phyloP scores from a whole-genome alignment of 1,284 basidiomycete genomes.

The Papiliotrema nemorosa region DNA sequence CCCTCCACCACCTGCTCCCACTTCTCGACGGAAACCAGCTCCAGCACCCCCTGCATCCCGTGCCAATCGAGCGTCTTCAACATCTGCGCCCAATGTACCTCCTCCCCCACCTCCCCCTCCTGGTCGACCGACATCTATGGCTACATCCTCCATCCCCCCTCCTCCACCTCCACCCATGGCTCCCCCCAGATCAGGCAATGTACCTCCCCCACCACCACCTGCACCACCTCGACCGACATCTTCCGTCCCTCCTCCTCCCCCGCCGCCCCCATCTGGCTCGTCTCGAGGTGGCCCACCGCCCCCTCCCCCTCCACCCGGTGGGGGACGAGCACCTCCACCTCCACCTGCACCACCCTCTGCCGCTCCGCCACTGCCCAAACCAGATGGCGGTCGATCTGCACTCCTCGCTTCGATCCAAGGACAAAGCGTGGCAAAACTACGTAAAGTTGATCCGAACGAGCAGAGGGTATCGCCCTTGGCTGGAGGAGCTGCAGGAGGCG shows the following conservation, averaged over 20 bases:
- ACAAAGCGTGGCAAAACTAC: slow-evolving; percentile 65
- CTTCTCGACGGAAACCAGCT: slow-evolving; percentile 48
- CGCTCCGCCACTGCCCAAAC: slow-evolving; percentile 40
- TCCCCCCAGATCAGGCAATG: slow-evolving; percentile 20
- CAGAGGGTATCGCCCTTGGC: slow-evolving; percentile 48
- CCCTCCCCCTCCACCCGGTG: slow-evolving; percentile 57
- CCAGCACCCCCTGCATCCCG: slow-evolving; percentile 51
- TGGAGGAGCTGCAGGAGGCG: slow-evolving; percentile 52
- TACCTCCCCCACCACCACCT: slow-evolving; percentile 27
- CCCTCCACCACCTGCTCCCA: slow-evolving; percentile 45
- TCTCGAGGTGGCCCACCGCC: slow-evolving; percentile 25
- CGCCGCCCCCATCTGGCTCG: slow-evolving; percentile 38
- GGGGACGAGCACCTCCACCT: slow-evolving; percentile 60
- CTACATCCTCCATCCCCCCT: slow-evolving; percentile 49
- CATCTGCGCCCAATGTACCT: slow-evolving; percentile 37
- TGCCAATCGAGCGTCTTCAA: slow-evolving; percentile 28
- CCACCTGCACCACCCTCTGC: slow-evolving; percentile 53
- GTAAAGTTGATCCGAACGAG: slow-evolving; percentile 55
- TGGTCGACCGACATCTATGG: slow-evolving; percentile 48
- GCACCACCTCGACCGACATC: slow-evolving; percentile 16
- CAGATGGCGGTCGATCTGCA: slow-evolving; percentile 55
- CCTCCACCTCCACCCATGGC: slow-evolving; percentile 43
- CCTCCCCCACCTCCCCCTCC: slow-evolving; percentile 50
- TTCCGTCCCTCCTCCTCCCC: slow-evolving; percentile 26
- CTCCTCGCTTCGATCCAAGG: slow-evolving; percentile 67